Base-by-base conservation (phyloP, 2,329 filamentous ascomycete genomes). In the Fusarium veterinarium region DNA sequence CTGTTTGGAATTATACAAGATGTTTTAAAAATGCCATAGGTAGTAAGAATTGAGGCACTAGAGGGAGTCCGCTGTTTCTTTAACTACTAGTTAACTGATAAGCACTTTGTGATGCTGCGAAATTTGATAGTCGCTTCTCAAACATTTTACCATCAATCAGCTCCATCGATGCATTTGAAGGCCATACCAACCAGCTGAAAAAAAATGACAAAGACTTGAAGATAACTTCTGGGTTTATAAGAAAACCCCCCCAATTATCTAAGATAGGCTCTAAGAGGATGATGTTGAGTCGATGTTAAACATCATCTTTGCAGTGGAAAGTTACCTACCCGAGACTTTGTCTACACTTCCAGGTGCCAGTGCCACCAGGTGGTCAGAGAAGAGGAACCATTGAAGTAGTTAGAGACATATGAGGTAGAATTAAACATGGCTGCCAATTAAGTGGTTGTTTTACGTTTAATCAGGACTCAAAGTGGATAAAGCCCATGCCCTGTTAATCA, bases 401-500 rank as follows among this genome's bases (percentile, higher is more conserved):
- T 2, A 7, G n/a, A 2, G 7, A 31, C 11, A 40, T 30, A 11
- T 8, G 16, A 10, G 13, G 37, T n/a, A 14, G 11, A 5, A 4
- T 31, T 16, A 14, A 28, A 6, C 1, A 33, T 23, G 3, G 3
- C 2, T 2, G 17, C 19, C 3, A 41, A 19, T 30, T 23, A 20
- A 13, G 12, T 23, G 10, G 5, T 1, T n/a, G 11, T 14, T 10
- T 46, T 12, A 5, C 0, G 8, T 40, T 20, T 5, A n/a, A 17
- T 30, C 5, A 20, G n/a, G 11, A 20, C 10, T 31, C 14, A 13
- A 33, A 25, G 59, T 33, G 40, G 40, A 31, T 61, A 8, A 38
- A 35, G 7, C 13, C 5, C 41, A 17, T 23, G 20, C 20, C 23
- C 35, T 23, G 12, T 10, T 30, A n/a, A 69, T 62, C 49, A 49